Percentiles rank a stretch among this genome's conserved stretches.
Conservation (phyloP, 2,329 filamentous ascomycete genomes). For the Xylaria sp. region DNA sequence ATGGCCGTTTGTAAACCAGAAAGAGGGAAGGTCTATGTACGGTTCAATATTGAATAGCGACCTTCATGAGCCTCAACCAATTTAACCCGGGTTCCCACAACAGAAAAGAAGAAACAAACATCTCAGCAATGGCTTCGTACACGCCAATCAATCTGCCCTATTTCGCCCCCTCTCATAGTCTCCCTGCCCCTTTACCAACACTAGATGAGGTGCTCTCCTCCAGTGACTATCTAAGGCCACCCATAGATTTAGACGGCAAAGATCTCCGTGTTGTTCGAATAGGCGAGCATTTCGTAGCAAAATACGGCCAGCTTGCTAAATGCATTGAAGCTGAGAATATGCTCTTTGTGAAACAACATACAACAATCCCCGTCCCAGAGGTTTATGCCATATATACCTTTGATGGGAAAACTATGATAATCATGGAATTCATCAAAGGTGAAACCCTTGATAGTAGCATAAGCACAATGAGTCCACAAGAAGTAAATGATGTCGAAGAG, state of each 20-base stretch:
- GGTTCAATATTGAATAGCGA: not conserved
- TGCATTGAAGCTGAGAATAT: conserved; percentile 29
- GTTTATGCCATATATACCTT: conserved; percentile 31
- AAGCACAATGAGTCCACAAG: not conserved
- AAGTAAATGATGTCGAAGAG: not conserved
- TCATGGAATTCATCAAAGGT: conserved; percentile 26
- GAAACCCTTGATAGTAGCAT: not conserved
- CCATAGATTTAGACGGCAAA: not conserved
- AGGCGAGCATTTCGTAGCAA: conserved; percentile 23
- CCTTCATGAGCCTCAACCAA: no score
- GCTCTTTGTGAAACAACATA: conserved; percentile 25
- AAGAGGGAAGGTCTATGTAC: not conserved
- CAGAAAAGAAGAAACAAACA: not conserved
- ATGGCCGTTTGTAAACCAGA: not conserved
- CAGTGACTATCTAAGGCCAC: not conserved
- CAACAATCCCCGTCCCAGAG: conserved; percentile 17
- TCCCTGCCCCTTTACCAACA: conserved; percentile 24
- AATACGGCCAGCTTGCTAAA: conserved; percentile 5
- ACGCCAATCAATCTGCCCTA: conserved; percentile 26
- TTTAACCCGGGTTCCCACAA: no score
- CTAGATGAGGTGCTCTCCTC: conserved; percentile 8
- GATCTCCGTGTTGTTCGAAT: not conserved
- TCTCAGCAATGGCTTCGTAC: conserved; percentile 14
- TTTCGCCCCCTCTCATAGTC: conserved; percentile 11
- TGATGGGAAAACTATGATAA: conserved; percentile 14